A percentile compares a stretch with the other conserved stretches of the same genome.
These are phyloP conservation scores for Acanthamoeba lenticulata DNA, from an alignment of 208 protist genomes.

Conservation along the genomic window DNA sequence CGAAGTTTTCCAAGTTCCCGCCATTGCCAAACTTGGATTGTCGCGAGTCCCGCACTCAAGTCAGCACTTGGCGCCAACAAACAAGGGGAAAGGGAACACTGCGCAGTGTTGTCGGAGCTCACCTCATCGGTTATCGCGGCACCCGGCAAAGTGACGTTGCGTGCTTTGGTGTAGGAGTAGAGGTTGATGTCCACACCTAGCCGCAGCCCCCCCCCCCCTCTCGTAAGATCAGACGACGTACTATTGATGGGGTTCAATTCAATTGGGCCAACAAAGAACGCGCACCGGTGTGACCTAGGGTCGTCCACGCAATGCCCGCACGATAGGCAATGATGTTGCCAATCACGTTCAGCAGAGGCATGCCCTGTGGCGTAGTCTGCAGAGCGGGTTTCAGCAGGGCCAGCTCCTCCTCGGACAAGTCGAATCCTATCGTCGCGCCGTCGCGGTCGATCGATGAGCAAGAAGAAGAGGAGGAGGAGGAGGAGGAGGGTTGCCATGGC, in stretches of 20 bases:
- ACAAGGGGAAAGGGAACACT: neutral
- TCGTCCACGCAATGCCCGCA: slow-evolving; percentile 75
- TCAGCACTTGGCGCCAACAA: neutral
- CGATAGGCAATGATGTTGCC: slow-evolving; percentile 62
- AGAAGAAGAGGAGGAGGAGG: too few relatives aligned
- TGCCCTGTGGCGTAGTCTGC: neutral
- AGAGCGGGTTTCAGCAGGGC: neutral
- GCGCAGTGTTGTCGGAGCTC: too few relatives aligned
- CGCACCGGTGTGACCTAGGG: slow-evolving; percentile 75
- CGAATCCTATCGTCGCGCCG: too few relatives aligned
- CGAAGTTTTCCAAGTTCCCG: neutral
- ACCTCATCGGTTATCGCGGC: neutral
- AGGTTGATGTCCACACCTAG: slow-evolving; percentile 78
- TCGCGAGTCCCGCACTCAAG: neutral
- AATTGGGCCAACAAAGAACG: neutral
- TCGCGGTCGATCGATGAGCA: too few relatives aligned
- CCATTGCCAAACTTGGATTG: neutral
- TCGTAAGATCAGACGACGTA: too few relatives aligned
- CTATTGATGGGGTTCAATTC: neutral
- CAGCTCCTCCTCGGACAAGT: slow-evolving; percentile 1
- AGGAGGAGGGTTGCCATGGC: too few relatives aligned
- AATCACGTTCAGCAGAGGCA: slow-evolving; percentile 16
- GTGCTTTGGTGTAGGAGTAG: slow-evolving; percentile 57
- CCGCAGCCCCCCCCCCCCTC: too few relatives aligned
- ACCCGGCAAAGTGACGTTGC: neutral